Conservation (phyloP, 1,284 basidiomycete species). For the Puccinia polysora region DNA sequence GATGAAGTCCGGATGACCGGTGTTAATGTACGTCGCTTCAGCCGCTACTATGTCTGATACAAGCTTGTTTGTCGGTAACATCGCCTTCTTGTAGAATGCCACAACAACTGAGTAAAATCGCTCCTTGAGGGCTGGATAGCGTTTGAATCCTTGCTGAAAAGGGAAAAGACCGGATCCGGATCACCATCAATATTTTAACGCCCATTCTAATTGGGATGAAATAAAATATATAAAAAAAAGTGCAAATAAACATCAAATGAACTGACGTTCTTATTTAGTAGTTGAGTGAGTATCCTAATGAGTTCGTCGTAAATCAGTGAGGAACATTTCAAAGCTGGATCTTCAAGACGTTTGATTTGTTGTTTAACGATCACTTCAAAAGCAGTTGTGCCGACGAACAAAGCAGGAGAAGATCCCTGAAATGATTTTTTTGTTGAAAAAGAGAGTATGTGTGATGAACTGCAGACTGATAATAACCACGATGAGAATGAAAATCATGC, state of each 20-base stretch:
- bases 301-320: constrained; percentile 93
- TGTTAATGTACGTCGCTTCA: constrained; percentile 97
- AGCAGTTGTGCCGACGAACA: constrained; percentile 92
- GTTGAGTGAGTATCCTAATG: constrained; percentile 85
- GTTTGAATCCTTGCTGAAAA: constrained; percentile 79
- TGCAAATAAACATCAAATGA: background rate
- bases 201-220: too few relatives aligned
- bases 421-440: too few relatives aligned
- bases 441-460: too few relatives aligned
- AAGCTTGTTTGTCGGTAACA: constrained; percentile 90
- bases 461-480: too few relatives aligned
- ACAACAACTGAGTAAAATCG: constrained; percentile 91
- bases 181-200: background rate
- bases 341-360: constrained; percentile 93
- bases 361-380: constrained; percentile 98
- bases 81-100: constrained; percentile 88
- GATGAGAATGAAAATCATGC: background rate
- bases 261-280: constrained; percentile 80
- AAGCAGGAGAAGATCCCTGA: constrained; percentile 86
- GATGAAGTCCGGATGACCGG: constrained; percentile 97
- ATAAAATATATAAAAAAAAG: background rate
- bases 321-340: constrained; percentile 86
- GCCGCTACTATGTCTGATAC: constrained; percentile 84
- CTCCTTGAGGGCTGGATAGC: constrained; percentile 88
- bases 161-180: background rate